These are phyloP conservation scores for Globisporangium canariense DNA, from an alignment of 352 stramenopile genomes.

Conservation along the genomic window DNA sequence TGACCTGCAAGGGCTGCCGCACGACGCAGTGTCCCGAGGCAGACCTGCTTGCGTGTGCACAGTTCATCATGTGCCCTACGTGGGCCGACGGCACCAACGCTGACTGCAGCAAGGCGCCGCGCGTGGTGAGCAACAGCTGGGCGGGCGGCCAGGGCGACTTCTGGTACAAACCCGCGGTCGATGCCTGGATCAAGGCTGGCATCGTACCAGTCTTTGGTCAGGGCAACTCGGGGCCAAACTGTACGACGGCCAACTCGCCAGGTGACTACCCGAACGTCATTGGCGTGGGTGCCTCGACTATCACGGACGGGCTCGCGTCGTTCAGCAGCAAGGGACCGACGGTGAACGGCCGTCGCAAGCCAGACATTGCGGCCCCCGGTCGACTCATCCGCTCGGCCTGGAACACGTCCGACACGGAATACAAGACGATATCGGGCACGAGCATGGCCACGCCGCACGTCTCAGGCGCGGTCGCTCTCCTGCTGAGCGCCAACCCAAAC, in stretches of 20 bases:
- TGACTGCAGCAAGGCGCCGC: no score
- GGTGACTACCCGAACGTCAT: conserved; percentile 26
- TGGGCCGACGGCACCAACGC: neutral
- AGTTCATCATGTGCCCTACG: no score
- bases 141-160: neutral
- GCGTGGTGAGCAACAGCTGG: no score
- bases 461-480: conserved; percentile 17
- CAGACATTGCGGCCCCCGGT: conserved; percentile 12
- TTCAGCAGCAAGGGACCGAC: no score
- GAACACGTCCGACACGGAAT: neutral
- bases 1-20: conserved; percentile 15
- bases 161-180: neutral
- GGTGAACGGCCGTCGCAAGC: no score
- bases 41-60: no score
- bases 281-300: conserved; percentile 10
- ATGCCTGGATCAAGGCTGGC: conserved; percentile 21
- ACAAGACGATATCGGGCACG: conserved; percentile 9
- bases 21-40: neutral
- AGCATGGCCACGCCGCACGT: conserved; percentile 25
- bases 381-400: conserved; percentile 9
- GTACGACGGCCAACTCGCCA: neutral
- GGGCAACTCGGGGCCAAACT: neutral
- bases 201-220: conserved; percentile 24
- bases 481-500: conserved; percentile 18
- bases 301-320: no score